Evolutionary conservation across 129 eudicot genomes (phyloP), one percentile per base, ranked within the genome.

Genomic region (Artemisia tridentata): DNA sequence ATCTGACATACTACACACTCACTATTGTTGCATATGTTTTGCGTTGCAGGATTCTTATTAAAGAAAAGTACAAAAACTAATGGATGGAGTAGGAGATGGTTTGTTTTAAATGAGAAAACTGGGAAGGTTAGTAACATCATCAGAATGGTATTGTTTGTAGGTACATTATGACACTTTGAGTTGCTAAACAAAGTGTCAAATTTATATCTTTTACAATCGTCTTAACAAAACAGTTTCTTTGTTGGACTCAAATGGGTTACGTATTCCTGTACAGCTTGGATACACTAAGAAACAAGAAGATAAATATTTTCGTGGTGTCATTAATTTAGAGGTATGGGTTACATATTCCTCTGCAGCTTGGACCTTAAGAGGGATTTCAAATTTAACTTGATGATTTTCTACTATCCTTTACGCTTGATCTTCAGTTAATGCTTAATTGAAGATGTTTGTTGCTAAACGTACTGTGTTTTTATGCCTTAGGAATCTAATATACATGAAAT

Each of bases 221-320:
- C 3, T 68, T 52, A 16, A 17, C 45, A 29, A 68, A 29, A 50
- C 27, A 27, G 18, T 16, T 31, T 27, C 27, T 31, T 53, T 54
- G 51, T 49, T 53, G 63, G 63, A n/a, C 17, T 51, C 63, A 52
- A 2, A 61, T 25, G 6, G 29, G 17, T 68, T 68, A 51, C 29
- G 23, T 27, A 31, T 59, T 56, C 25, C 51, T 48, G 11, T 84
- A 76, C 93, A 91, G 97, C 97, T 91, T 80, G 97, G 97, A 16
- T 91, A 91, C 83, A 91, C 97, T 34, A 91, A 88, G 64, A 91
- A 88, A 62, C 96, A 84, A 79, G 97, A 88, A 83, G 97, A 91
- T 74, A 80, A 83, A 6, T 85, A 88, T 79, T 91, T 91, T 20
- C 96, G 90, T 46, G 93, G 97, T 16, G 88, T 88, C 50, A 88